phyloP scores from a whole-genome alignment of 306 rosid species.

The Pueraria montana region DNA sequence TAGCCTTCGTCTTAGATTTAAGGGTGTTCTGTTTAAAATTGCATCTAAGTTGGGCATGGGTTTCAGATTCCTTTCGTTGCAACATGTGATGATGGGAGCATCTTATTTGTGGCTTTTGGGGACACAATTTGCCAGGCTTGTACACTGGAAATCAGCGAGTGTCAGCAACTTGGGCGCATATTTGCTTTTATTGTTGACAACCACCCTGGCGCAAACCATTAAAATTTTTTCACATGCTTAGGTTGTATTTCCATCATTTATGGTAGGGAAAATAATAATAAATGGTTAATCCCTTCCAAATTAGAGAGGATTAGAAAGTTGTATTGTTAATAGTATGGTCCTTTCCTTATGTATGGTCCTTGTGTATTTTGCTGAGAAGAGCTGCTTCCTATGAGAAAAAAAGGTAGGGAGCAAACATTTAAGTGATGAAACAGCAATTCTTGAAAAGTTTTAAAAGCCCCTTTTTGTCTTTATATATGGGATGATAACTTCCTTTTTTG shows the following conservation, averaged over 20 bases:
- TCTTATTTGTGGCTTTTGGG: background rate
- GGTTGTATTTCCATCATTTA: conserved; percentile 17
- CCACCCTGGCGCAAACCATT: background rate
- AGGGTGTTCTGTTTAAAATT: background rate
- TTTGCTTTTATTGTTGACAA: background rate
- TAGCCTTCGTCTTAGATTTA: background rate
- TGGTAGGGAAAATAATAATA: background rate
- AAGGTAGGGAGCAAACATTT: no score
- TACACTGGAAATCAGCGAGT: background rate
- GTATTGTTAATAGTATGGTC: background rate
- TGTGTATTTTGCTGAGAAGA: conserved; percentile 13
- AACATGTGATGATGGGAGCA: background rate
- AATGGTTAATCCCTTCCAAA: conserved; percentile 31
- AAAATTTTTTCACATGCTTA: background rate
- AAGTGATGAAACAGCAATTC: background rate
- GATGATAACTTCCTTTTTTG: background rate
- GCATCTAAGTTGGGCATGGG: no score
- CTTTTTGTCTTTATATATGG: background rate
- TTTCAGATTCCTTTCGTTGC: no score
- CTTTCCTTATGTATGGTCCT: background rate
- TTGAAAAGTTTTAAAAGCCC: background rate
- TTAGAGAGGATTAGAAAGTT: conserved; percentile 26
- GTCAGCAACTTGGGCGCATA: background rate
- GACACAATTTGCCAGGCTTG: background rate
- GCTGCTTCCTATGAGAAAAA: background rate